A percentile compares a stretch with the other conserved stretches of the same genome.
Evolutionary conservation across 1,139 yeast genomes (phyloP).

Genomic region (Groenewaldozyma auringiensis): DNA sequence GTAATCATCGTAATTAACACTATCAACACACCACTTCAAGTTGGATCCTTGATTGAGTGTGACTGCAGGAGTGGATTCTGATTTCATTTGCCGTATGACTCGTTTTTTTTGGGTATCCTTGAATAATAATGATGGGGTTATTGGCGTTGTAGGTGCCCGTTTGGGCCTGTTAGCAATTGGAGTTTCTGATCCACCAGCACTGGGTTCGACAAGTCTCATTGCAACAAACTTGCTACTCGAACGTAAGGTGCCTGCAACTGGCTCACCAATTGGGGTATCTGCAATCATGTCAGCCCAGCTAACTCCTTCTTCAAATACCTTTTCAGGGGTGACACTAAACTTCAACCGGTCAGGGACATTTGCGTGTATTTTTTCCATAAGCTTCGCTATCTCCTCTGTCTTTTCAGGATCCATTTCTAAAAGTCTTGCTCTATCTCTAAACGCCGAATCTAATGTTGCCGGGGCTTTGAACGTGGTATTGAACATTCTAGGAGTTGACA

Average conservation of each 20-base stretch:
- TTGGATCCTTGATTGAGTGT: not conserved
- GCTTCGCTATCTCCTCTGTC: not conserved
- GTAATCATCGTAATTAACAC: conserved; percentile 1
- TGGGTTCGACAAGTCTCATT: not conserved
- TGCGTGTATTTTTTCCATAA: not conserved
- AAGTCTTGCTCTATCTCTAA: not conserved
- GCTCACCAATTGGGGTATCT: not conserved
- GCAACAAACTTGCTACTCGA: not conserved
- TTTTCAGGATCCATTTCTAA: not conserved
- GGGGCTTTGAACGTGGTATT: not conserved
- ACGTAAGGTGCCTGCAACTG: not conserved
- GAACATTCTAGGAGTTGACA: not conserved
- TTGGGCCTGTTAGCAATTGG: conserved; percentile 7
- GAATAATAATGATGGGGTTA: conserved; percentile 15
- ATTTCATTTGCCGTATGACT: conserved; percentile 8
- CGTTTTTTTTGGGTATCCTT: conserved; percentile 10
- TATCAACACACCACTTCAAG: not conserved
- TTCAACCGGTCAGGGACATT: not conserved
- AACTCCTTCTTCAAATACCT: not conserved
- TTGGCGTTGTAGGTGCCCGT: conserved; percentile 16
- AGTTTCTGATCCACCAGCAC: not conserved
- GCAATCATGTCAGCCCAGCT: not conserved
- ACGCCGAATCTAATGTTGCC: not conserved
- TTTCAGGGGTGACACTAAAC: not conserved
- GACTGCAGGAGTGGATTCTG: conserved; percentile 2